A percentile compares a stretch with the other conserved stretches of the same genome.
Conservation (phyloP, 2,329 filamentous ascomycete genomes). For the Curvularia spicifera region DNA sequence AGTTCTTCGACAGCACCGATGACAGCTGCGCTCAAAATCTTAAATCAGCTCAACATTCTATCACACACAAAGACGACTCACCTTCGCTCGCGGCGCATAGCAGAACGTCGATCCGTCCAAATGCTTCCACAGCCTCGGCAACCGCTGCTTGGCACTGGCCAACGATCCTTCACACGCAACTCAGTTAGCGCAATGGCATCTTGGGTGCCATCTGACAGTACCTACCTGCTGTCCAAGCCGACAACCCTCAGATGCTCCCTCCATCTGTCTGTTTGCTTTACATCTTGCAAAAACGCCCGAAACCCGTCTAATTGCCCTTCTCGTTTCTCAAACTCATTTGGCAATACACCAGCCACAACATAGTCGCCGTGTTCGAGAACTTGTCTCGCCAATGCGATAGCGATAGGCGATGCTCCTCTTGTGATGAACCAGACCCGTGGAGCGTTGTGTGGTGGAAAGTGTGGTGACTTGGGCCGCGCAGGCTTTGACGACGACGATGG, state of each 20-base stretch:
- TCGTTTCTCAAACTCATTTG: conserved; percentile 75
- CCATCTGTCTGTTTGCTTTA: conserved; percentile 77
- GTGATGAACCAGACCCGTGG: conserved; percentile 95
- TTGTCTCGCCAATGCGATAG: conserved; percentile 79
- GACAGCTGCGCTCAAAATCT: conserved; percentile 63
- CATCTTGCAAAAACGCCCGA: conserved; percentile 74
- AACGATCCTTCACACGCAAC: conserved; percentile 56
- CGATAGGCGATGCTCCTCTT: conserved; percentile 81
- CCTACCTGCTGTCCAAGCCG: conserved; percentile 62
- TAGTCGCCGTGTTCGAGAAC: conserved; percentile 91
- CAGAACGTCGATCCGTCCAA: conserved; percentile 87
- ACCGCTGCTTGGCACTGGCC: conserved; percentile 83
- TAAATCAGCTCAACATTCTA: not conserved
- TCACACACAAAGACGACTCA: conserved; percentile 43
- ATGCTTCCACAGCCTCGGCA: conserved; percentile 82
- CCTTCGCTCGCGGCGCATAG: conserved; percentile 89
- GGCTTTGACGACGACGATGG: conserved; percentile 39
- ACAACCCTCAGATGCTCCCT: conserved; percentile 73
- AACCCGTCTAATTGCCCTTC: conserved; percentile 76
- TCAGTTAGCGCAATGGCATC: not conserved
- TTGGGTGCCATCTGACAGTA: conserved; percentile 15
- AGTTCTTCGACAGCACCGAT: conserved; percentile 93
- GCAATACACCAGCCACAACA: conserved; percentile 82
- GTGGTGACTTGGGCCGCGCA: conserved; percentile 50
- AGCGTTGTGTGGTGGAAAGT: conserved; percentile 66